A percentile compares a stretch with the other conserved stretches of the same genome.
Evolutionary conservation across 2,329 filamentous ascomycete genomes (phyloP).

Genomic region (Bretziella fagacearum): DNA sequence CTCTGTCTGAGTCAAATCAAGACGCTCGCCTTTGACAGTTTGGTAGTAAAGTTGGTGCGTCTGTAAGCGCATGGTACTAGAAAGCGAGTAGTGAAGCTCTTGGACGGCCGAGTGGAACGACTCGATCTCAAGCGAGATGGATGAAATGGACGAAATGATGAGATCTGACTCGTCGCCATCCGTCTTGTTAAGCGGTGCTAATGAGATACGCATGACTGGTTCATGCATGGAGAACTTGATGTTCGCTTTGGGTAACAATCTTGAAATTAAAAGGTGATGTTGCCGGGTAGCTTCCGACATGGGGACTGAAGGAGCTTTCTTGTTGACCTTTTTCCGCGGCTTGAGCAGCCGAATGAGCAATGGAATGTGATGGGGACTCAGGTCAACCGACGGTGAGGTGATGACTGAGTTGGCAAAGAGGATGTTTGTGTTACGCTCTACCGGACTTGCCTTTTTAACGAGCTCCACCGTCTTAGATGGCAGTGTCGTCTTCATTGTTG

Average conservation of each 20-base stretch:
- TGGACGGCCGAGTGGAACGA: constrained; percentile 82
- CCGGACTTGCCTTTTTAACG: constrained; percentile 49
- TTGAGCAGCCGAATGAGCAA: constrained; percentile 63
- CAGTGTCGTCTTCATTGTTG: constrained; percentile 80
- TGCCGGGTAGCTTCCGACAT: constrained; percentile 25
- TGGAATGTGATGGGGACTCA: constrained; percentile 82
- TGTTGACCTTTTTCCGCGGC: constrained; percentile 23
- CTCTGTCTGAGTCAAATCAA: constrained; percentile 77
- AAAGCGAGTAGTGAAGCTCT: constrained; percentile 72
- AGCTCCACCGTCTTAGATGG: constrained; percentile 87
- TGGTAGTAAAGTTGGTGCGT: constrained; percentile 91
- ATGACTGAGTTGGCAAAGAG: constrained; percentile 91
- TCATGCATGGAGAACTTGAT: constrained; percentile 96
- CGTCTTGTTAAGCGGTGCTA: constrained; percentile 56
- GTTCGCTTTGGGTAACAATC: constrained; percentile 81
- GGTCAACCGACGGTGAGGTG: constrained; percentile 84
- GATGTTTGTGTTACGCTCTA: constrained; percentile 88
- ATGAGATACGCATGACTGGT: constrained; percentile 74
- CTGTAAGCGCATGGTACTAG: constrained; percentile 65
- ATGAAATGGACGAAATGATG: constrained; percentile 88
- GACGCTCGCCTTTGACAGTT: constrained; percentile 62
- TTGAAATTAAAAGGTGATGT: constrained; percentile 59
- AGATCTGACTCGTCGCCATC: constrained; percentile 62
- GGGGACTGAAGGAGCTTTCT: background rate
- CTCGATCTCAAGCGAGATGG: constrained; percentile 80